Conservation (phyloP, 1,284 basidiomycete genomes). For the Tylopilus sp. region DNA sequence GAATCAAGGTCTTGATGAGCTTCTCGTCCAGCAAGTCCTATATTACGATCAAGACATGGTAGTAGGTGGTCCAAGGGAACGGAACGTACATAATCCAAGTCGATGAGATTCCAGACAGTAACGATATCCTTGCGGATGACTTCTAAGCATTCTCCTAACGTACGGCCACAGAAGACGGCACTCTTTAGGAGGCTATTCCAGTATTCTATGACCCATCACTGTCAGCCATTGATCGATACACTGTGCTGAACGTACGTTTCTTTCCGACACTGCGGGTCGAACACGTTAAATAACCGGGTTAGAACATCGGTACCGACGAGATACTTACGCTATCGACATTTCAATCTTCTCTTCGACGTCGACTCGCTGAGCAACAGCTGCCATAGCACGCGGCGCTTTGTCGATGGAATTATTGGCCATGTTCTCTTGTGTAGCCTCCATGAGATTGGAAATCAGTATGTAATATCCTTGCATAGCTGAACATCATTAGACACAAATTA, state of each 20-base stretch:
- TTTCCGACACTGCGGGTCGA: conserved; percentile 34
- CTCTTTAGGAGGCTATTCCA: conserved; percentile 12
- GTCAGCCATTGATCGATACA: background rate
- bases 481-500: background rate
- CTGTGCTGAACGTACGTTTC: conserved; percentile 25
- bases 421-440: conserved; percentile 6
- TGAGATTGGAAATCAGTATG: background rate
- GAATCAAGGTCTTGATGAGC: conserved; percentile 11
- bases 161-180: conserved; percentile 6
- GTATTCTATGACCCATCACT: conserved; percentile 9
- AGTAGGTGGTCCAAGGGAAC: background rate
- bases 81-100: conserved; percentile 8
- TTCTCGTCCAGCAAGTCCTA: conserved; percentile 23
- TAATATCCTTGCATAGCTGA: background rate
- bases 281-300: background rate
- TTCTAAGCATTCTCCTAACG: conserved; percentile 9
- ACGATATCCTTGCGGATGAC: conserved; percentile 19
- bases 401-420: conserved; percentile 15
- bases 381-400: conserved; percentile 2
- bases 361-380: conserved; percentile 4
- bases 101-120: conserved; percentile 17
- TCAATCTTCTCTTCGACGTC: conserved; percentile 1
- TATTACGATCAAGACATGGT: background rate
- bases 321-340: conserved; percentile 2
- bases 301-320: background rate